phyloP scores from a whole-genome alignment of 2,329 filamentous ascomycete genomes.

The Penicillium glabrum region DNA sequence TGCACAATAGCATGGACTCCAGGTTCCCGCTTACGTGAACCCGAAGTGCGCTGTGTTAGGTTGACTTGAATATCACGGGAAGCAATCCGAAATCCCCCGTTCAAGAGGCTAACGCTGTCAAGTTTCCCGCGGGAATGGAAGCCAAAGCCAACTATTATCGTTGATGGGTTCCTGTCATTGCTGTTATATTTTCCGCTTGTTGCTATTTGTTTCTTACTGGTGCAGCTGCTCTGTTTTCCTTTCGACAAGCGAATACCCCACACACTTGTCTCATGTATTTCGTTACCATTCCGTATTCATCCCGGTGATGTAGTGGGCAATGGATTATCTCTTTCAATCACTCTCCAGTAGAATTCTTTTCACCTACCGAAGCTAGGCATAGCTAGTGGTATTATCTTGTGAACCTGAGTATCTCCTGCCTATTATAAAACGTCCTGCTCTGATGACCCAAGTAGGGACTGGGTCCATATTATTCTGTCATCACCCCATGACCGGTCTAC shows the following conservation, averaged over 20 bases:
- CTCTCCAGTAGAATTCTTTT: not conserved
- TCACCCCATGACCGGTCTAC: not conserved
- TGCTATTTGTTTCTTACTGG: not conserved
- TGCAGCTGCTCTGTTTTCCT: not conserved
- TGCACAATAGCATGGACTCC: not conserved
- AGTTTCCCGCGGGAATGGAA: not conserved
- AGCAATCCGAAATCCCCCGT: not conserved
- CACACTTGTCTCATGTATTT: slow-evolving; percentile 3
- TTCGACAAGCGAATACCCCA: slow-evolving; percentile 22
- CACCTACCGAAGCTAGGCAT: not conserved
- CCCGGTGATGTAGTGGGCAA: not conserved
- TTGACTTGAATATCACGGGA: not conserved
- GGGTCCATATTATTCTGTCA: too few relatives aligned
- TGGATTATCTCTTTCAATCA: not conserved
- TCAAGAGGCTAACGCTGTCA: not conserved
- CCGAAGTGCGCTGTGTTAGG: not conserved
- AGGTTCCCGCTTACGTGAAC: not conserved
- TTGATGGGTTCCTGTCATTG: not conserved
- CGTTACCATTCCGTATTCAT: not conserved
- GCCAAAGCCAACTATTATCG: not conserved
- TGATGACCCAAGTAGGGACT: not conserved
- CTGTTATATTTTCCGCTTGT: not conserved
- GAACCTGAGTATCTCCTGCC: not conserved
- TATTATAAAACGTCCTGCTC: not conserved
- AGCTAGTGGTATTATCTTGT: not conserved